Conservation (phyloP, 1,139 yeast genomes). For the Lodderomyces jiufengensis region DNA sequence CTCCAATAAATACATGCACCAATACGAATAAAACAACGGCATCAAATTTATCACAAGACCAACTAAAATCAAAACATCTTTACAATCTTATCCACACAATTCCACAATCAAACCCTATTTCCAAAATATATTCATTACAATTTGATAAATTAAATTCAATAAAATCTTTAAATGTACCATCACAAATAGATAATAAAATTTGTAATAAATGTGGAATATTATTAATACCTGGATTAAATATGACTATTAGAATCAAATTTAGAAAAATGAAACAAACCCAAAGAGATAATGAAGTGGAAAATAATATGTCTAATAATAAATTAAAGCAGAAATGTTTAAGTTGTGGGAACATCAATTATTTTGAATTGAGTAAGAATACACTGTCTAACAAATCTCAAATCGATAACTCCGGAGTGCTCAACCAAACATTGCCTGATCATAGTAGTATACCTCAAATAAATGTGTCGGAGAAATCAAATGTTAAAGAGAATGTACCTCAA, state of each 20-base stretch:
- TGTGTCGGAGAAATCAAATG: too few relatives aligned
- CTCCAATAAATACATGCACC: slow-evolving; percentile 1
- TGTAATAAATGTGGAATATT: slow-evolving; percentile 47
- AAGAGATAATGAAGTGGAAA: slow-evolving; percentile 4
- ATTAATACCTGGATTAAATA: slow-evolving; percentile 45
- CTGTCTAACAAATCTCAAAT: too few relatives aligned
- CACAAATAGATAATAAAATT: slow-evolving; percentile 24
- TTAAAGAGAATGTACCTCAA: too few relatives aligned
- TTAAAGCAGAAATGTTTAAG: slow-evolving; percentile 2
- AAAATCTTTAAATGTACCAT: slow-evolving; percentile 28
- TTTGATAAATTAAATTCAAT: slow-evolving; percentile 22
- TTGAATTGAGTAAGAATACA: neutral
- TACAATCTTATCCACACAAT: slow-evolving; percentile 29
- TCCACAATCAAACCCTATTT: slow-evolving; percentile 22
- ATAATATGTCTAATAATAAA: neutral
- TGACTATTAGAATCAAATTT: slow-evolving; percentile 18
- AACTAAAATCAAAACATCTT: slow-evolving; percentile 24
- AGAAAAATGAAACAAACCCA: slow-evolving; percentile 8
- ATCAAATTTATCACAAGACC: slow-evolving; percentile 14
- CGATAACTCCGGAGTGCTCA: too few relatives aligned
- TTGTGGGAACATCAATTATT: slow-evolving; percentile 1
- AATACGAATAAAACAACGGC: neutral
- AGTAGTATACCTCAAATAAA: too few relatives aligned
- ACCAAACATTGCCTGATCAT: slow-evolving; percentile 1
- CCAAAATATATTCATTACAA: slow-evolving; percentile 23